Evolutionary conservation across 352 stramenopile species (phyloP).

Genomic region (Phytophthora capsici): DNA sequence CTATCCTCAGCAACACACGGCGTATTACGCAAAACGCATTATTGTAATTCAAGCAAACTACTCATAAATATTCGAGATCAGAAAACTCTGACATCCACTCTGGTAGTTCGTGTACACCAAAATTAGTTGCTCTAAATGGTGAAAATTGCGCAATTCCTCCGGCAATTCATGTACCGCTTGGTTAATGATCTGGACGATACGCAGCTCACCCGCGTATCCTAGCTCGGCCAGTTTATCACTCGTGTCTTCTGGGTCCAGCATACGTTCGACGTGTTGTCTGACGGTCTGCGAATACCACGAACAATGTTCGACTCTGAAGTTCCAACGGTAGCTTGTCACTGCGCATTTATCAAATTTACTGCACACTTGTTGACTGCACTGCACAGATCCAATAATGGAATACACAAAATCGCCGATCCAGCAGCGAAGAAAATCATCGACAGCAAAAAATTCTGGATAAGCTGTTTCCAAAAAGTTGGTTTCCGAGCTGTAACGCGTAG

Average conservation of each 20-base stretch:
- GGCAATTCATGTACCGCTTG: conserved; percentile 39
- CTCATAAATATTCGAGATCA: conserved; percentile 45
- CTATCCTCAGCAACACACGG: not conserved
- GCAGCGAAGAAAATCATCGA: conserved; percentile 41
- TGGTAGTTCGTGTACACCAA: conserved; percentile 42
- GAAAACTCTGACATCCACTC: conserved; percentile 36
- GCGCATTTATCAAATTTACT: conserved; percentile 48
- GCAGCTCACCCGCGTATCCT: conserved; percentile 40
- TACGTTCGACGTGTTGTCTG: conserved; percentile 34
- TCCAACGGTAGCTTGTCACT: conserved; percentile 54
- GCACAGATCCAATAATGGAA: conserved; percentile 33
- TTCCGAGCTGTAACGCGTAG: conserved; percentile 13
- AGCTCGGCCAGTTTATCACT: conserved; percentile 33
- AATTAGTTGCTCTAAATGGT: conserved; percentile 42
- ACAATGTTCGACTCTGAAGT: conserved; percentile 33
- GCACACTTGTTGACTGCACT: conserved; percentile 29
- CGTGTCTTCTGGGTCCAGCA: conserved; percentile 37
- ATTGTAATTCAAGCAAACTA: not conserved
- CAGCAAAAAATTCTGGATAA: conserved; percentile 27
- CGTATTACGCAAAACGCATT: not conserved
- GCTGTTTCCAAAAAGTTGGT: conserved; percentile 28
- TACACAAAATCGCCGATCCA: conserved; percentile 40
- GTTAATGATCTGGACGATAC: conserved; percentile 57
- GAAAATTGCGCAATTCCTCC: conserved; percentile 37
- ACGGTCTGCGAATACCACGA: conserved; percentile 50